phyloP scores from a whole-genome alignment of 257 asterid genomes.

The Rhazya stricta region DNA sequence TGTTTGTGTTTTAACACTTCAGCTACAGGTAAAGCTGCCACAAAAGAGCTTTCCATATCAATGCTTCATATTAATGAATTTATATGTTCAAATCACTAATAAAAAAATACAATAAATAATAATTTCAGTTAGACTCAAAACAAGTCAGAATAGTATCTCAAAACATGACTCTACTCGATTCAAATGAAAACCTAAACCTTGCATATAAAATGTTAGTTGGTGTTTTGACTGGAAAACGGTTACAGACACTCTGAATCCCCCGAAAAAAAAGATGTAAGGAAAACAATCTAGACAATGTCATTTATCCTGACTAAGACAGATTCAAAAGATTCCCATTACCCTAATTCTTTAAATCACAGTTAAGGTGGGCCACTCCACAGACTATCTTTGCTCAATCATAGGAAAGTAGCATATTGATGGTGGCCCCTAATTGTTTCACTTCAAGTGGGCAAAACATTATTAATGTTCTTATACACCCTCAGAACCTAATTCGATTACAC shows the following conservation, averaged over 20 bases:
- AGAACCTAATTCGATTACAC: background rate
- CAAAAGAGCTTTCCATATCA: constrained; percentile 32
- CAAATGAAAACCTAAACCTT: no score
- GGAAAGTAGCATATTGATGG: background rate
- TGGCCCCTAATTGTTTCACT: background rate
- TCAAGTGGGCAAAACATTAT: background rate
- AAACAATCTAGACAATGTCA: background rate
- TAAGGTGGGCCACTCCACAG: background rate
- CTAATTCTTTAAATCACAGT: background rate
- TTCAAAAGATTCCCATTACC: background rate
- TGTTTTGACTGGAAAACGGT: background rate
- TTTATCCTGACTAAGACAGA: background rate
- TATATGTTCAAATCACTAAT: background rate
- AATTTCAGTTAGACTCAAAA: background rate
- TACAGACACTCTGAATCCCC: background rate
- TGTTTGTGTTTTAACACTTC: constrained; percentile 15
- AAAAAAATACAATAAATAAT: background rate
- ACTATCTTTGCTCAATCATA: background rate
- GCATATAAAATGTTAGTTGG: background rate
- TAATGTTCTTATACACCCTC: no score
- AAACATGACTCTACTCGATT: no score
- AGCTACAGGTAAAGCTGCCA: constrained; percentile 72
- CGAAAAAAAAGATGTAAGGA: background rate
- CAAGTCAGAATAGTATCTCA: background rate
- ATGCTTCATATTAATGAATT: background rate